Evolutionary conservation across 306 rosid species (phyloP), one percentile per base, ranked within the genome.

Genomic region (Medicago lupulina): DNA sequence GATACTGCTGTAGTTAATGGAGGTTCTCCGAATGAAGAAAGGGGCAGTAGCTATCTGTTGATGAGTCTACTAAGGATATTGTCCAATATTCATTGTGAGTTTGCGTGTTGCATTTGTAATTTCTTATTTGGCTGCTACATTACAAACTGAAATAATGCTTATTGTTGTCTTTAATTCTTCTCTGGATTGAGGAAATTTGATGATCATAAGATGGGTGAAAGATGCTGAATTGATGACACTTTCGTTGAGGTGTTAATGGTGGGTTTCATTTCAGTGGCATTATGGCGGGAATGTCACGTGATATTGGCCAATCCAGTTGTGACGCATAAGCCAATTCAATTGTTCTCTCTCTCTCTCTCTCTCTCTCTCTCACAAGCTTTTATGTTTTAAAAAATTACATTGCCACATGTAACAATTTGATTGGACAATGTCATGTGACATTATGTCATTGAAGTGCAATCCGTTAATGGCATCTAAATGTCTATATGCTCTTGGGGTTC

Each of bases 21-120:
- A 76, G 87, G 81, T 64, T 79, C 97, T 43, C 57, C 82, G 71
- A 87, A 81, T 63, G 96, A 88, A 79, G 97, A 94, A 82, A 84
- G 87, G 70, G 85, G 91, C 31, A 90, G 96, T 85, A 81, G 81
- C 80, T 92, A 92, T 84, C 83, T 94, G 23, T 81, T 92, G 70
- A 76, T 87, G 82, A 94, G 93, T 82, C 78, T 94, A 76, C 88
- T 92, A 67, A 84, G 95, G 86, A 87, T 92, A 82, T 88, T 94
- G 75, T 89, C 96, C 61, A 90, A 88, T 66, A 79, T 94, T 87
- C 96, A 92, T 70, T 81, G 98, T 94, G 90, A 89, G 94, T 86
- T 36, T 65, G 67, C 28, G 55, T 70, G 55, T 34, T 13, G 49
- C 6, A 16, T 46, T 44, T 58, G 34, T 58, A 58, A 25, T 58